Base-by-base conservation (phyloP, 2,329 filamentous ascomycete species). In the Diplodia seriata region DNA sequence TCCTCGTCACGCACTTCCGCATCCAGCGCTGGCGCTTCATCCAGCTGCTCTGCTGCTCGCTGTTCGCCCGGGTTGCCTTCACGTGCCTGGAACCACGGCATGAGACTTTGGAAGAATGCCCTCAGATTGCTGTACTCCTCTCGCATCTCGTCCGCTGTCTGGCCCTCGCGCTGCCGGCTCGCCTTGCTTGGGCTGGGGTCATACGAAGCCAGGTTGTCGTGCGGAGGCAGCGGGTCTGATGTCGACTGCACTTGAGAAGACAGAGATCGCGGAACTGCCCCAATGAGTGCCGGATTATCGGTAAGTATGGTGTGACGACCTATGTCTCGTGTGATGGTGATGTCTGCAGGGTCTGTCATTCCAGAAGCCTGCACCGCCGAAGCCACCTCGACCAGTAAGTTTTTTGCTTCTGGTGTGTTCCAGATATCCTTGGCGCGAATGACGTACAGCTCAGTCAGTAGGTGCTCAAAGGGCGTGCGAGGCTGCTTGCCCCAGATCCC, bases 171-270 rank as follows among this genome's bases (percentile, higher is more conserved):
- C 40, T 50, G 47, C 18, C 43, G 31, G 26, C 23, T 62, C 20
- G 66, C 55, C 29, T 14, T 47, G 50, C 62, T 65, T 1, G 59
- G 59, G 18, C 15, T 53, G 3, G 40, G 36, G 63, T 72, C 73
- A 68, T 76, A 77, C 1, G 73, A 75, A 2, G 63, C 49, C 18
- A 76, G 68, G 63, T 74, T 78, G 67, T 86, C 80, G 0, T 84
- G 76, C 1, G 93, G 94, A 23, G 93, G 92, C 15, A 97, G 81
- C 1, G 93, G 93, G 75, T 97, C 94, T 26, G 92, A 95, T 20
- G 92, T 87, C 70, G 91, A 93, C 2, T 76, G 76, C 66, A 72
- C 77, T 43, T 72, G 72, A 14, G 73, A 70, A 66, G 93, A 88
- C 72, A 92, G 85, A 9, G 81, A 79, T 1, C 84, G 83, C 0